Evolutionary conservation across 2,329 filamentous ascomycete genomes (phyloP).

Genomic region (Fusarium sp.): DNA sequence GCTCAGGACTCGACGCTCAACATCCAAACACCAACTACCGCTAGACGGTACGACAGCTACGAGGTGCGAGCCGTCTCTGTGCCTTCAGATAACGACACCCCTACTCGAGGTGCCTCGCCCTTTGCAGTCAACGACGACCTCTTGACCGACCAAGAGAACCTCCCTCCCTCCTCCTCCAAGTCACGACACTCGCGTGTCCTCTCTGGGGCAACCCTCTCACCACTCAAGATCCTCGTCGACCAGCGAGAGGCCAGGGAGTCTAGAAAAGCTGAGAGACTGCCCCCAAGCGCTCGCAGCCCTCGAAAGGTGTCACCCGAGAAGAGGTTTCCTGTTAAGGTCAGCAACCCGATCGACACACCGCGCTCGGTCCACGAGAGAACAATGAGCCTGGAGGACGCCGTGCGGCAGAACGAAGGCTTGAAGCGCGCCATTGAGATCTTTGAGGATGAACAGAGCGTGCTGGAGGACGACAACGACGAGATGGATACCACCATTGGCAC

Average conservation of each 20-base stretch:
- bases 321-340: conserved; percentile 68
- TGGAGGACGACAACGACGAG: conserved; percentile 45
- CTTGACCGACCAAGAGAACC: conserved; percentile 55
- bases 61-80: conserved; percentile 36
- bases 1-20: conserved; percentile 41
- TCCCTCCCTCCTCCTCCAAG: conserved; percentile 53
- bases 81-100: conserved; percentile 25
- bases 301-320: conserved; percentile 61
- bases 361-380: conserved; percentile 48
- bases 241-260: conserved; percentile 41
- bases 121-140: conserved; percentile 47
- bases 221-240: conserved; percentile 62
- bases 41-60: conserved; percentile 36
- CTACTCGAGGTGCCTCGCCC: conserved; percentile 39
- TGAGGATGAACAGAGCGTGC: conserved; percentile 58
- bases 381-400: conserved; percentile 60
- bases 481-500: conserved; percentile 38
- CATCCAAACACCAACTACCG: conserved; percentile 39
- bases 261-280: conserved; percentile 38
- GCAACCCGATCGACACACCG: conserved; percentile 43
- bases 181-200: conserved; percentile 62
- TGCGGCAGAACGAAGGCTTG: conserved; percentile 63
- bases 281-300: conserved; percentile 53
- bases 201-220: conserved; percentile 64
- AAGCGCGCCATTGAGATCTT: conserved; percentile 68